phyloP scores from a whole-genome alignment of 805 yeast species.

The Metschnikowia shivogae region DNA sequence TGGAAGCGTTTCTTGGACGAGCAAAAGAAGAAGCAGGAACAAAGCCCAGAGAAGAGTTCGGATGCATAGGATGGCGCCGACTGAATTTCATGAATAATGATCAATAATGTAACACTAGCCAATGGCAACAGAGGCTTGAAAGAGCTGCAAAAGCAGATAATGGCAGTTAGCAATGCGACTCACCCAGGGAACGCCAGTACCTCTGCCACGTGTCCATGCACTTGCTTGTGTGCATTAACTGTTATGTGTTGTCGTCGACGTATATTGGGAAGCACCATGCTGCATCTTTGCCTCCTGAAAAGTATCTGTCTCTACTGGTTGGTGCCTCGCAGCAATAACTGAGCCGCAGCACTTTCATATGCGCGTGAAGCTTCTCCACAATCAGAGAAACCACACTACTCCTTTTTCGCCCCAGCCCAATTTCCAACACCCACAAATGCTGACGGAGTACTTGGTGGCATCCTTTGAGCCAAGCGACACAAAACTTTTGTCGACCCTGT shows the following conservation, averaged over 20 bases:
- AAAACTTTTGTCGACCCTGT: constrained; percentile 24
- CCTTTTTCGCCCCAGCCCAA: not conserved
- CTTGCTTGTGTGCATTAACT: no score
- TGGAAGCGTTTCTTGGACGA: constrained; percentile 32
- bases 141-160: no score
- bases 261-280: no score
- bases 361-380: constrained; percentile 16
- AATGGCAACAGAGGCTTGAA: not conserved
- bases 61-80: not conserved
- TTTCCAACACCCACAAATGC: constrained; percentile 5
- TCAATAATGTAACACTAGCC: not conserved
- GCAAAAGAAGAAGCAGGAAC: constrained; percentile 9
- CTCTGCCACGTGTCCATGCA: no score
- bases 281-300: no score
- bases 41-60: not conserved
- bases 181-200: no score
- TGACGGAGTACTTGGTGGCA: constrained; percentile 19
- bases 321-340: no score
- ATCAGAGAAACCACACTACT: not conserved
- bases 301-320: no score
- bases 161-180: not conserved
- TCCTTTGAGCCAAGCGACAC: constrained; percentile 39
- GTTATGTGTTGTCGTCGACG: no score
- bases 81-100: not conserved
- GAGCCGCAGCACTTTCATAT: constrained; percentile 10